phyloP scores from a whole-genome alignment of 2,329 filamentous ascomycete species.

The Pseudogymnoascus pannorum region DNA sequence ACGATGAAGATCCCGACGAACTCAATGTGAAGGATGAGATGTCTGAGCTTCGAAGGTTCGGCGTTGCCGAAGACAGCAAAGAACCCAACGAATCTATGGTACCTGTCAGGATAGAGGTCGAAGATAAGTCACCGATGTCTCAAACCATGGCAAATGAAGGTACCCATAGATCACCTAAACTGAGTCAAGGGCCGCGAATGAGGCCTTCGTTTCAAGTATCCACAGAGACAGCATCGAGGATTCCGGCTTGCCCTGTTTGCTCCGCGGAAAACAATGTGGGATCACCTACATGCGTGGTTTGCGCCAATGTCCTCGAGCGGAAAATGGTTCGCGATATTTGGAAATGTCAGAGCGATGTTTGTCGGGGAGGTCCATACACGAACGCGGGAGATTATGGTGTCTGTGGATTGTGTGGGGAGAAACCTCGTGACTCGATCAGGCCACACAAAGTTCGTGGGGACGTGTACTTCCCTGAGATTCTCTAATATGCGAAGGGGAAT shows the following conservation, averaged over 20 bases:
- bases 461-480: background rate
- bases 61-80: constrained; percentile 16
- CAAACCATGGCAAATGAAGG: background rate
- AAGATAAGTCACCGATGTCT: background rate
- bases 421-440: background rate
- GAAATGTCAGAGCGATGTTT: constrained; percentile 52
- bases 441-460: background rate
- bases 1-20: constrained; percentile 57
- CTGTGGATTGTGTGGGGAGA: constrained; percentile 60
- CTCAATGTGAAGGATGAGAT: constrained; percentile 55
- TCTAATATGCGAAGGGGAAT: background rate
- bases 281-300: constrained; percentile 57
- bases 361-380: constrained; percentile 50
- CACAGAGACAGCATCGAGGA: background rate
- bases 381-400: constrained; percentile 63
- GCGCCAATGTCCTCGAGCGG: constrained; percentile 60
- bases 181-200: constrained; percentile 1
- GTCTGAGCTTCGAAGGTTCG: constrained; percentile 48
- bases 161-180: background rate
- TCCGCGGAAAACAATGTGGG: constrained; percentile 53
- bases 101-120: background rate
- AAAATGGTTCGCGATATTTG: constrained; percentile 50
- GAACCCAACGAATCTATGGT: background rate
- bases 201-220: background rate
- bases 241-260: constrained; percentile 51